A percentile compares a stretch with the other conserved stretches of the same genome.
These are phyloP conservation scores for Naegleria fowleri DNA, from an alignment of 208 protist species.

Conservation along the genomic window DNA sequence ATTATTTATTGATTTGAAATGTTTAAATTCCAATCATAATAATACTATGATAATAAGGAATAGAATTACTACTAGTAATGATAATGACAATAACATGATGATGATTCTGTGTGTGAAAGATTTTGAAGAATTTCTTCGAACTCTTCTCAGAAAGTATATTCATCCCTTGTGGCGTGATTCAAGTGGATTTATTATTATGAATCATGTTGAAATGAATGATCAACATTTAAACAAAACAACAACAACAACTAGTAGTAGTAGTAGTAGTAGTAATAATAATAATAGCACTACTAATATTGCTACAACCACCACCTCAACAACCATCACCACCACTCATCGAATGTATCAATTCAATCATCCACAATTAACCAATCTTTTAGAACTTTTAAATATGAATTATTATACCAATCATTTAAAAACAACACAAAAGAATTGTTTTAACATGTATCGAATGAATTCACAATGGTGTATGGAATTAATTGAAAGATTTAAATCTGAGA, in stretches of 20 bases:
- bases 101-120: too few species aligned
- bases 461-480: not conserved
- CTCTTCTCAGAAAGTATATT: not conserved
- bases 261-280: too few species aligned
- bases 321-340: too few species aligned
- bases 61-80: too few species aligned
- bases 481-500: not conserved
- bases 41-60: too few species aligned
- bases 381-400: not conserved
- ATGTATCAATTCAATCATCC: not conserved
- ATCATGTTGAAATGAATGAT: too few species aligned
- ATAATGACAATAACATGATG: too few species aligned
- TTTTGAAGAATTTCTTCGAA: not conserved
- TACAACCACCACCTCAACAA: too few species aligned
- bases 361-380: not conserved
- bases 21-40: too few species aligned
- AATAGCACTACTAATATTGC: too few species aligned
- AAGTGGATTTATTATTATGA: not conserved
- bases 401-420: not conserved
- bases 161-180: not conserved
- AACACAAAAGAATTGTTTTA: not conserved
- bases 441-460: not conserved
- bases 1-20: too few species aligned
- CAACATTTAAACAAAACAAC: not conserved
- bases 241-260: too few species aligned